Percentiles rank a stretch among this genome's conserved stretches.
Evolutionary conservation across 768 basidiomycete species (phyloP).

Genomic region (Nidularia pulvinata): DNA sequence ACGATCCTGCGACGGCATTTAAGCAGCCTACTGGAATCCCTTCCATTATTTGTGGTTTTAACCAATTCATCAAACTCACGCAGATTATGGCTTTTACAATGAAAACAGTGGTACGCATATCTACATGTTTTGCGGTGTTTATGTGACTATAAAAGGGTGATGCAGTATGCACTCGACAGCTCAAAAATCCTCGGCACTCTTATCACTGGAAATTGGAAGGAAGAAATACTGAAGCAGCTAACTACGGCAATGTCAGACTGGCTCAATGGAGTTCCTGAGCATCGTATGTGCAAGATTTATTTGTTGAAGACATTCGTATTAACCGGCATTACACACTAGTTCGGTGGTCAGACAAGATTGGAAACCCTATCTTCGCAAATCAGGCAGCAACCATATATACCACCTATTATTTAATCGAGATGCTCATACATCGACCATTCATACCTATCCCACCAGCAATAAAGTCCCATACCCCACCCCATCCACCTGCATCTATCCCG

Average conservation of each 20-base stretch:
- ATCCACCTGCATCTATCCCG: constrained; percentile 5
- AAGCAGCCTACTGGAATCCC: constrained; percentile 66
- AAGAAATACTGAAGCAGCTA: constrained; percentile 63
- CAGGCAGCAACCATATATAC: constrained; percentile 60
- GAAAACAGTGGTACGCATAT: constrained; percentile 58
- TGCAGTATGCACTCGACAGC: constrained; percentile 73
- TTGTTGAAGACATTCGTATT: neutral
- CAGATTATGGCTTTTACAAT: constrained; percentile 71
- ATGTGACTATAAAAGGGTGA: neutral
- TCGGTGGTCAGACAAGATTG: constrained; percentile 54
- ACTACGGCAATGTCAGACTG: constrained; percentile 74
- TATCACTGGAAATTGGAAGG: constrained; percentile 50
- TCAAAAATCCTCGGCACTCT: constrained; percentile 53
- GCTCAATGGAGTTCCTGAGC: constrained; percentile 66
- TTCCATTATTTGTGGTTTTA: constrained; percentile 60
- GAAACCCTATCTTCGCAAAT: constrained; percentile 44
- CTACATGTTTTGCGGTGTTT: neutral
- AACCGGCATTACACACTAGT: constrained; percentile 31
- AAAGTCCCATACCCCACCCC: constrained; percentile 14
- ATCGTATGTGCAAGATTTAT: constrained; percentile 41
- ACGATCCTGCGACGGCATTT: constrained; percentile 50
- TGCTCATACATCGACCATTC: constrained; percentile 73
- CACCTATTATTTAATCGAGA: constrained; percentile 61
- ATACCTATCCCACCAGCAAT: constrained; percentile 34
- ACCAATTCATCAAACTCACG: constrained; percentile 61